phyloP scores from a whole-genome alignment of 2,329 filamentous ascomycete species.

The Thielaviopsis ethacetica region DNA sequence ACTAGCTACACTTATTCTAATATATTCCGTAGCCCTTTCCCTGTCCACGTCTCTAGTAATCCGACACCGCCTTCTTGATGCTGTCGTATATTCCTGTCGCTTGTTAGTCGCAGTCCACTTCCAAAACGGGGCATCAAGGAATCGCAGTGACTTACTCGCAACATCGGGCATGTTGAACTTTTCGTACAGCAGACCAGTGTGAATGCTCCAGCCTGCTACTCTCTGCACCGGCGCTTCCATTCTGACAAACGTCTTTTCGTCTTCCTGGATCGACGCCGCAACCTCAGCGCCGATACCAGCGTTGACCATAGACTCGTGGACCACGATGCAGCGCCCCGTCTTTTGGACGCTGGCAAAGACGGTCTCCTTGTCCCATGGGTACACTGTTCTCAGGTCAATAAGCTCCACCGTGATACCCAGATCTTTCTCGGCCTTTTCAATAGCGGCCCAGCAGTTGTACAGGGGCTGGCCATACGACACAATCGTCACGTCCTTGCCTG shows the following conservation, averaged over 20 bases:
- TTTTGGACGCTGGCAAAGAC: conserved; percentile 71
- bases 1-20: neutral
- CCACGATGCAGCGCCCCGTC: conserved; percentile 72
- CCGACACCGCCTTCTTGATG: conserved; percentile 50
- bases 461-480: conserved; percentile 81
- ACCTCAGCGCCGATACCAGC: conserved; percentile 80
- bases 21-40: no score
- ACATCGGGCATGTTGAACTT: conserved; percentile 73
- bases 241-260: conserved; percentile 55
- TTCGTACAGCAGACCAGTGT: conserved; percentile 65
- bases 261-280: conserved; percentile 73
- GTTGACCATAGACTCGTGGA: conserved; percentile 87
- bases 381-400: conserved; percentile 75
- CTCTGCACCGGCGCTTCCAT: conserved; percentile 74
- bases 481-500: conserved; percentile 65
- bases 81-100: conserved; percentile 19
- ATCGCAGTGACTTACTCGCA: conserved; percentile 46
- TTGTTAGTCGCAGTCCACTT: neutral
- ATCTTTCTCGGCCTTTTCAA: conserved; percentile 58
- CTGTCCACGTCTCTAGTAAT: conserved; percentile 27
- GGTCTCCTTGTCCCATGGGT: conserved; percentile 77
- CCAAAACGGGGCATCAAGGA: neutral
- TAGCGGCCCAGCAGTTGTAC: conserved; percentile 66
- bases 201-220: conserved; percentile 80
- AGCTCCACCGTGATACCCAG: conserved; percentile 66